Base-by-base conservation (phyloP, 208 protist genomes). In the Leishmania mexicana region DNA sequence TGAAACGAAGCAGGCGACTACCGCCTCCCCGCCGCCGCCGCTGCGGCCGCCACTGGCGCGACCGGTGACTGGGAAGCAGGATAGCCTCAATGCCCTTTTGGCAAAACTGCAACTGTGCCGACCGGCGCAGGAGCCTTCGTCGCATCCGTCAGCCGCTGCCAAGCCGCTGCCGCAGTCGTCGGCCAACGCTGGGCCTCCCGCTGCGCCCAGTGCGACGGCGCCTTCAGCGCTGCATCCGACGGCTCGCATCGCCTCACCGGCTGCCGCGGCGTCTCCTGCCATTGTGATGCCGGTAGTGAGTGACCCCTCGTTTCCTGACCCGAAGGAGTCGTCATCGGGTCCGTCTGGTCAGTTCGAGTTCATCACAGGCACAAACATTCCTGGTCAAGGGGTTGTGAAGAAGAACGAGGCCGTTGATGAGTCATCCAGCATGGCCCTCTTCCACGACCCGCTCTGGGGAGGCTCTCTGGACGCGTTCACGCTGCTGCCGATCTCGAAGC, bases 371-470 rank as follows among this genome's bases (percentile, higher is more conserved):
- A 93, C 88, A 13, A 96, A 94, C 82, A 93, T 96, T 54, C 90
- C 90, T 15, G 91, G 90, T 28, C 83, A 83, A 15, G 89, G 81
- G 13, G 71, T 87, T 13, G 83, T 85, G 53, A 83, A 82, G 62
- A 80, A 74, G 64, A 35, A 72, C 3, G 67, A 87, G 58, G 28
- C 38, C 35, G 11, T 75, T 53, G 71, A 57, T 54, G 76, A 74
- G 51, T 21, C 79, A n/a, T 75, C 87, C 28, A 84, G 84, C 78
- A 77, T 96, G 53, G 89, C 93, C 5, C 82, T 96, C 58, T 96
- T 96, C 80, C 93, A 96, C 78, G 91, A 96, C 86, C 90, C 90
- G 8, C 81, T 96, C 68, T 96, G 93, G 93, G 89, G 90, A 7
- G 85, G 86, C 49, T 45, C 84, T 40, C 40, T 84, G 19, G 81